Conservation (phyloP, 225 moss, liverwort and hornwort species). For the Marchantia polymorpha region DNA sequence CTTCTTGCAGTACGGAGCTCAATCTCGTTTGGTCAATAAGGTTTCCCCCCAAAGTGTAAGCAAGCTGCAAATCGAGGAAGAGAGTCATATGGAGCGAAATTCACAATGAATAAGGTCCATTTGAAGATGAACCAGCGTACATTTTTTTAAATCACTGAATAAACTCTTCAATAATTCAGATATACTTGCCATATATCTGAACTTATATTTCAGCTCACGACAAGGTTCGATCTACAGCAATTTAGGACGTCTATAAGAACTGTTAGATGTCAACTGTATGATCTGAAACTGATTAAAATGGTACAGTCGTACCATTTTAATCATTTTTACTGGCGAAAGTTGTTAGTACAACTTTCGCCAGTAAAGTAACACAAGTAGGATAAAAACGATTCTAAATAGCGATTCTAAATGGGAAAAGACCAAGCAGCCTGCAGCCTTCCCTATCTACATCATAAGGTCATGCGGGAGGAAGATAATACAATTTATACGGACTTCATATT, state of each 20-base stretch:
- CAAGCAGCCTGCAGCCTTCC: no score
- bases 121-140: background rate
- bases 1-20: slow-evolving; percentile 61
- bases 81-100: background rate
- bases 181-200: no score
- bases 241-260: background rate
- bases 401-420: no score
- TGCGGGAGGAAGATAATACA: no score
- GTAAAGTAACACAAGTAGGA: no score
- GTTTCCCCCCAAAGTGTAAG: slow-evolving; percentile 56
- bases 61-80: slow-evolving; percentile 34
- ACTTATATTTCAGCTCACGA: background rate
- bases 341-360: no score
- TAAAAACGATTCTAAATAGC: no score
- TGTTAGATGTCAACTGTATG: background rate
- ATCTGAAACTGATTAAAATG: background rate
- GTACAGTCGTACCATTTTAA: background rate
- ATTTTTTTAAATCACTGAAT: no score
- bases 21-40: slow-evolving; percentile 68
- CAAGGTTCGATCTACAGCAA: background rate
- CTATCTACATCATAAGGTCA: no score
- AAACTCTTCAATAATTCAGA: no score
- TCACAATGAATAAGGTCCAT: background rate
- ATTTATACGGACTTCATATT: no score
- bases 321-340: no score